Percentiles rank a stretch among this genome's conserved stretches.
phyloP scores from a whole-genome alignment of 2,329 filamentous ascomycete genomes.

The Fusarium azukiicola region DNA sequence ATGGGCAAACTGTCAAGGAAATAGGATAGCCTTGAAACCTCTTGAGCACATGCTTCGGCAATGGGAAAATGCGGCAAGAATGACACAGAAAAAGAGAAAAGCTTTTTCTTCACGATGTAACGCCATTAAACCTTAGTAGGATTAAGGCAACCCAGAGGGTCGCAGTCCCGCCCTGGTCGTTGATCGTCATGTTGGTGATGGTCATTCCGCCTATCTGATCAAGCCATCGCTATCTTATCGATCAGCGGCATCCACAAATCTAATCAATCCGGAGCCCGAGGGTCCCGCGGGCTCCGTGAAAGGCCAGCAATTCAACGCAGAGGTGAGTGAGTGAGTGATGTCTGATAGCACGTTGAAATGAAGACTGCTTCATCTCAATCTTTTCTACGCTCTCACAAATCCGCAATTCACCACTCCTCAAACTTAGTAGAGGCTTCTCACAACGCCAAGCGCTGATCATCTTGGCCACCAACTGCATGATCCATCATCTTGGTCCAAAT shows the following conservation, averaged over 20 bases:
- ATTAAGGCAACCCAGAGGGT: not conserved
- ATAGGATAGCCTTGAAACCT: not conserved
- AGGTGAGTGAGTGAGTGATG: not conserved
- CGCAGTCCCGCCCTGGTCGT: not conserved
- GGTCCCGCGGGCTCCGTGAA: not conserved
- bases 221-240: conserved; percentile 1
- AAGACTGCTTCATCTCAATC: not conserved
- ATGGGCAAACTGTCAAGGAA: not conserved
- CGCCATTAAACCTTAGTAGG: not conserved
- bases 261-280: conserved; percentile 9
- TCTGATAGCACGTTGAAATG: not conserved
- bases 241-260: conserved; percentile 10
- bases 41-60: not conserved
- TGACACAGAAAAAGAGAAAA: not conserved
- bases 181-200: conserved; percentile 14
- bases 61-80: not conserved
- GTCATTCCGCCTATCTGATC: conserved; percentile 10
- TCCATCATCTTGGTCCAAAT: not conserved
- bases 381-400: not conserved
- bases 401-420: not conserved
- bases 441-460: not conserved
- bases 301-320: not conserved
- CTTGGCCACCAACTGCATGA: not conserved
- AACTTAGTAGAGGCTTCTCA: not conserved
- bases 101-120: not conserved